phyloP scores from a whole-genome alignment of 2,329 filamentous ascomycete species.

The Pyrenochaeta sp. region DNA sequence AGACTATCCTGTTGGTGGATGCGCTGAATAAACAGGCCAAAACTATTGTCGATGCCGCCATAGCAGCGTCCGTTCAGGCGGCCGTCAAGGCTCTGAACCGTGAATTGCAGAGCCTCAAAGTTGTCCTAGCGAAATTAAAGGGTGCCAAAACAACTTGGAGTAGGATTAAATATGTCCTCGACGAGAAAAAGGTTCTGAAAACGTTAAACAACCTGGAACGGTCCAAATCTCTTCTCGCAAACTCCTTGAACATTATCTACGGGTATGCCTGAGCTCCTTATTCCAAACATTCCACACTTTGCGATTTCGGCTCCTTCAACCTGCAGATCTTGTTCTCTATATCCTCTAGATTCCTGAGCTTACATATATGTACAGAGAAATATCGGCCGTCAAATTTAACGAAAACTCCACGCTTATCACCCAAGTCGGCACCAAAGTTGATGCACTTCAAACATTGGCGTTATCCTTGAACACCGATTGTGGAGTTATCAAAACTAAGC shows the following conservation, averaged over 20 bases:
- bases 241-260: neutral
- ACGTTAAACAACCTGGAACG: neutral
- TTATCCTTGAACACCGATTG: no score
- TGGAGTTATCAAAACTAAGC: no score
- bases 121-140: neutral
- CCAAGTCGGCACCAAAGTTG: no score
- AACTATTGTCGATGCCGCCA: neutral
- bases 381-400: no score
- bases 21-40: neutral
- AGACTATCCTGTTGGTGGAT: slow-evolving; percentile 1
- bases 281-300: neutral
- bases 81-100: slow-evolving; percentile 1
- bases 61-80: neutral
- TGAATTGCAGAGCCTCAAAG: slow-evolving; percentile 1
- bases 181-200: neutral
- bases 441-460: no score
- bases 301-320: no score
- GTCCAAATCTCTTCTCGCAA: slow-evolving; percentile 1
- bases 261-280: neutral
- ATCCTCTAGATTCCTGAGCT: no score
- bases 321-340: no score
- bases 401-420: no score
- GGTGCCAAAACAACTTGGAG: neutral
- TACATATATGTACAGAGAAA: no score
- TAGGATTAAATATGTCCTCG: slow-evolving; percentile 6